Conservation (phyloP, 306 rosid genomes). For the Delonix regia region DNA sequence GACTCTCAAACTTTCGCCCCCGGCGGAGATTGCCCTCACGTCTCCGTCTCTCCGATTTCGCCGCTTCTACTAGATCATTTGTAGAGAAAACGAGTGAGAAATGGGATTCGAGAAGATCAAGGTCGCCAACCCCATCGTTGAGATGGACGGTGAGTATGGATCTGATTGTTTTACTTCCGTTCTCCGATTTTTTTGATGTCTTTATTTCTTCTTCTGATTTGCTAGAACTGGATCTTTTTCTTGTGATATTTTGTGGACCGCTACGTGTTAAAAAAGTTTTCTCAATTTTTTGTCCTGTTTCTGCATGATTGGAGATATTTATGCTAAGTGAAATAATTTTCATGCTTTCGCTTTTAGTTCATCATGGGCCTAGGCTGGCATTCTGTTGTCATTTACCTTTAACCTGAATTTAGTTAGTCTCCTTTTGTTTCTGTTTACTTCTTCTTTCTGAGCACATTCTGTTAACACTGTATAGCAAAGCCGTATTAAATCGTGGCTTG, state of each 20-base stretch:
- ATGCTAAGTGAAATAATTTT: not conserved
- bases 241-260: conserved; percentile 35
- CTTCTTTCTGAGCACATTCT: not conserved
- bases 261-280: not conserved
- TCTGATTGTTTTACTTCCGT: not conserved
- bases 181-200: not conserved
- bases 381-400: not conserved
- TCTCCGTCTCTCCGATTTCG: conserved; percentile 7
- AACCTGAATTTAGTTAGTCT: not conserved
- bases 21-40: not conserved
- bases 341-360: not conserved
- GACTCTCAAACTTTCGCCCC: not conserved
- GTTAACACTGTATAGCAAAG: not conserved
- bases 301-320: conserved; percentile 10
- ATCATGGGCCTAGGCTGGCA: not conserved
- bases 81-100: not conserved
- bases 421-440: not conserved
- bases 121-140: conserved; percentile 95
- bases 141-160: conserved; percentile 85
- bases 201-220: not conserved
- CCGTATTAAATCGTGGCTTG: not conserved
- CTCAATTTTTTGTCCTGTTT: not conserved
- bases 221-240: not conserved
- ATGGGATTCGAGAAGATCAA: conserved; percentile 92
- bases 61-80: not conserved